Conservation (phyloP, 2,329 filamentous ascomycete species). For the Fusarium tanahbumbuense region DNA sequence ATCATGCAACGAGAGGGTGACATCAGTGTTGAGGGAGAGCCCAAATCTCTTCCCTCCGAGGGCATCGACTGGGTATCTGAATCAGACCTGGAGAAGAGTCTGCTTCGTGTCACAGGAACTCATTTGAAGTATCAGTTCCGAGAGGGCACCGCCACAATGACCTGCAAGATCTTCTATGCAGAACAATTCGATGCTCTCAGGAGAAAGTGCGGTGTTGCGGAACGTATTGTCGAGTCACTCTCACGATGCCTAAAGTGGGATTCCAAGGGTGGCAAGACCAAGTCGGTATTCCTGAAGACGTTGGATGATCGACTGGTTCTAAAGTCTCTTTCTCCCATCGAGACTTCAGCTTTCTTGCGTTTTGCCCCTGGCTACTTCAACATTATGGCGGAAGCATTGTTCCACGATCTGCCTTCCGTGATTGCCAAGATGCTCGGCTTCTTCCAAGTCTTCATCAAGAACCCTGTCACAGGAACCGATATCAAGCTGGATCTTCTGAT, state of each 20-base stretch:
- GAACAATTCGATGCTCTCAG: conserved; percentile 97
- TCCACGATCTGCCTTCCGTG: conserved; percentile 93
- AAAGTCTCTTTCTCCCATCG: conserved; percentile 89
- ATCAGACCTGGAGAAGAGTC: conserved; percentile 83
- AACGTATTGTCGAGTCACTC: conserved; percentile 93
- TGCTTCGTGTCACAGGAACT: conserved; percentile 86
- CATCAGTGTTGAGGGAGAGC: conserved; percentile 44
- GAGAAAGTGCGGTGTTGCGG: conserved; percentile 90
- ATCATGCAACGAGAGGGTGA: conserved; percentile 55
- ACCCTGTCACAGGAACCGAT: conserved; percentile 88
- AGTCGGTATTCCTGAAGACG: conserved; percentile 96
- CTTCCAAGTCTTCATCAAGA: conserved; percentile 97
- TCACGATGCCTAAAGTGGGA: conserved; percentile 98
- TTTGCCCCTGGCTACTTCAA: conserved; percentile 98
- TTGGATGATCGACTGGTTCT: conserved; percentile 93
- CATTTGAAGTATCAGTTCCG: conserved; percentile 97
- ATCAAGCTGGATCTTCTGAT: conserved; percentile 94
- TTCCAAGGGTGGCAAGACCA: conserved; percentile 96
- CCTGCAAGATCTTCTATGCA: conserved; percentile 98
- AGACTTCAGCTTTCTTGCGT: conserved; percentile 92
- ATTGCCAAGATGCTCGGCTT: conserved; percentile 99
- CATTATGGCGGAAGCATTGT: conserved; percentile 96
- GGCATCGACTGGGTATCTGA: conserved; percentile 64
- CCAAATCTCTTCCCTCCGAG: conserved; percentile 52
- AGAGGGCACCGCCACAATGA: conserved; percentile 92